These are phyloP conservation scores for Thelonectria olida DNA, from an alignment of 2,329 filamentous ascomycete genomes.

Conservation along the genomic window DNA sequence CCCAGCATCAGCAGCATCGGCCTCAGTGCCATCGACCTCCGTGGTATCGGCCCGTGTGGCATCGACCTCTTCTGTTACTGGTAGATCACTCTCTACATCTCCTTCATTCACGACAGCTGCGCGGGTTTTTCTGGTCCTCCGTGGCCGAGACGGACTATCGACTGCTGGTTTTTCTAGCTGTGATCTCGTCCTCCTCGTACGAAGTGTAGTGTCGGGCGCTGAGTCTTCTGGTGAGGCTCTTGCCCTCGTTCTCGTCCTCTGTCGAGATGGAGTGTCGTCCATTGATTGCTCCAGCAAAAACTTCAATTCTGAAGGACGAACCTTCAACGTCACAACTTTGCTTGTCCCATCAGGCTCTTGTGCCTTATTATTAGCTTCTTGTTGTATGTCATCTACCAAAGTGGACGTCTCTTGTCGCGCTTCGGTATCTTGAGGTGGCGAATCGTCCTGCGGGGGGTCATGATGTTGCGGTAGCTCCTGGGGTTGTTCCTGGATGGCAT, in stretches of 20 bases:
- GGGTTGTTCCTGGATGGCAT: neutral
- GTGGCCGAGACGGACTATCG: neutral
- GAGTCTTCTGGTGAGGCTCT: neutral
- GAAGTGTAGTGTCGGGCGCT: neutral
- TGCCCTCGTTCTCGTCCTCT: neutral
- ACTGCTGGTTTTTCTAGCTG: neutral
- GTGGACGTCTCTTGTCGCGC: neutral
- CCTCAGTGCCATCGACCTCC: neutral
- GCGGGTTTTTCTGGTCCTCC: neutral
- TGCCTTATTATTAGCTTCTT: neutral
- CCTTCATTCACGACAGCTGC: conserved; percentile 5
- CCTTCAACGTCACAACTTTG: conserved; percentile 6
- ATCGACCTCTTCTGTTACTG: neutral
- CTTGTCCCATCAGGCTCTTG: neutral
- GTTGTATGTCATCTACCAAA: neutral
- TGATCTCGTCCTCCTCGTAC: neutral
- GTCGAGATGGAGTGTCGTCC: neutral
- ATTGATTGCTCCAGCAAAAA: neutral
- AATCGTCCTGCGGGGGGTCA: neutral
- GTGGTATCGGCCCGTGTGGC: neutral
- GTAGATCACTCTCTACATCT: neutral
- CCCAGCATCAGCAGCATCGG: neutral
- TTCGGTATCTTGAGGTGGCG: neutral
- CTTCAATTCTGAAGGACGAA: neutral
- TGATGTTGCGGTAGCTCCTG: neutral